phyloP scores from a whole-genome alignment of 495 filamentous ascomycete species.

The Podospora comata region DNA sequence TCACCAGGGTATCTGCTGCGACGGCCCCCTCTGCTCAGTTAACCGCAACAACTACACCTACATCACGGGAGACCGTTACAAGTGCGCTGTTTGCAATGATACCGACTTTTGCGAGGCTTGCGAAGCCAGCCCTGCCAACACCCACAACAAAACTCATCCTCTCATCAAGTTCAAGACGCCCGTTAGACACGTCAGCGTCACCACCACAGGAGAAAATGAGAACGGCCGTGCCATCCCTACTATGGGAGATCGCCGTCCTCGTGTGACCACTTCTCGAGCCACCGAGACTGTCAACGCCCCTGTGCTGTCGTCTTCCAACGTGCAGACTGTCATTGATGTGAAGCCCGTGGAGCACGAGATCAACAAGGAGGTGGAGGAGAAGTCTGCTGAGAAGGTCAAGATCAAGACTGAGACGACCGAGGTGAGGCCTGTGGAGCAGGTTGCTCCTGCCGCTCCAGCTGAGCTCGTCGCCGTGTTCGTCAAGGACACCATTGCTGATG shows the following conservation, averaged over 20 bases:
- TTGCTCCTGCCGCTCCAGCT: constrained; percentile 19
- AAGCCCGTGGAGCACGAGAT: constrained; percentile 51
- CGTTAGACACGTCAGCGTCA: constrained; percentile 84
- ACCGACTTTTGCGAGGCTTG: constrained; percentile 94
- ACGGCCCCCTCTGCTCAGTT: constrained; percentile 82
- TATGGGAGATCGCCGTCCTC: constrained; percentile 62
- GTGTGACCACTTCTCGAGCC: constrained; percentile 41
- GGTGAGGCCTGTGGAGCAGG: constrained; percentile 10
- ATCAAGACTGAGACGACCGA: constrained; percentile 30
- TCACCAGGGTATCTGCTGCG: constrained; percentile 89
- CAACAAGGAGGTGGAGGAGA: constrained; percentile 28
- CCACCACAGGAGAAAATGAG: constrained; percentile 72
- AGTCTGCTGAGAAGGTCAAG: constrained; percentile 25
- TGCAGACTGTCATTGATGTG: constrained; percentile 71
- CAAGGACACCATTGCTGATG: constrained; percentile 74
- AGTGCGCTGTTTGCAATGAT: constrained; percentile 96
- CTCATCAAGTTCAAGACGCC: constrained; percentile 96
- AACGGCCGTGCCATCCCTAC: constrained; percentile 55
- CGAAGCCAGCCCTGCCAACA: constrained; percentile 79
- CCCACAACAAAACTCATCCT: constrained; percentile 90
- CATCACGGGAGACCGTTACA: constrained; percentile 86
- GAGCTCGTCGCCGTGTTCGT: constrained; percentile 72
- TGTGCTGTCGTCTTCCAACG: constrained; percentile 59
- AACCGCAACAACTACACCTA: constrained; percentile 54
- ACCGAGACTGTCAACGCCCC: constrained; percentile 50